A percentile compares a stretch with the other conserved stretches of the same genome.
phyloP scores from a whole-genome alignment of 1,284 basidiomycete species.

The Puccinia novopanici region DNA sequence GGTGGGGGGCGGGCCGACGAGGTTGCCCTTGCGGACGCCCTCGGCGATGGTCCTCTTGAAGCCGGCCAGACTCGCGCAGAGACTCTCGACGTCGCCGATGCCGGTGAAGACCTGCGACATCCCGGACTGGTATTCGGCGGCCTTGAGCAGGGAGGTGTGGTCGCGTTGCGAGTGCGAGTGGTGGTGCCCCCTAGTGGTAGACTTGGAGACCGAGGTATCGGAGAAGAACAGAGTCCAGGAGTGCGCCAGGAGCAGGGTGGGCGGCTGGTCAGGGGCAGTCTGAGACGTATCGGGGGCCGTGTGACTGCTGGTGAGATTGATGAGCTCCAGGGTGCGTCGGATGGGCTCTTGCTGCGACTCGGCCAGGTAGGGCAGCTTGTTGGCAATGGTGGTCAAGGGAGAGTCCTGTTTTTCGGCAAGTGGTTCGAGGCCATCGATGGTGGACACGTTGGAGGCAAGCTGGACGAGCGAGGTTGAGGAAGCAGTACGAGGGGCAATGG shows the following conservation, averaged over 20 bases:
- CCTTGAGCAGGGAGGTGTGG: conserved; percentile 31
- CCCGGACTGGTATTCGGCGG: conserved; percentile 45
- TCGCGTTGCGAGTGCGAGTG: conserved; percentile 30
- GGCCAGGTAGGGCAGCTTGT: conserved; percentile 37
- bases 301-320: neutral
- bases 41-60: conserved; percentile 33
- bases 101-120: conserved; percentile 39
- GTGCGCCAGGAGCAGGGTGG: neutral
- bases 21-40: conserved; percentile 12
- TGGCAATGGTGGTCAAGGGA: conserved; percentile 21
- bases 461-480: conserved; percentile 19
- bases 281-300: neutral
- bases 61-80: conserved; percentile 30
- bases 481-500: conserved; percentile 16
- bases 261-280: neutral
- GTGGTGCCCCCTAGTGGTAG: conserved; percentile 8
- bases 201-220: conserved; percentile 40
- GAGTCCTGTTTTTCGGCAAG: neutral
- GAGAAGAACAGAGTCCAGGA: conserved; percentile 49
- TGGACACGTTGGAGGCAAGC: neutral
- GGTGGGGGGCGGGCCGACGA: neutral
- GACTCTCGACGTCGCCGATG: conserved; percentile 28
- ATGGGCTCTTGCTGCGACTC: conserved; percentile 31
- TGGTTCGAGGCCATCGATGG: neutral
- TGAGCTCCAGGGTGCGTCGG: conserved; percentile 38